These are phyloP conservation scores for Leccinum imitatum DNA, from an alignment of 768 basidiomycete species.

Conservation along the genomic window DNA sequence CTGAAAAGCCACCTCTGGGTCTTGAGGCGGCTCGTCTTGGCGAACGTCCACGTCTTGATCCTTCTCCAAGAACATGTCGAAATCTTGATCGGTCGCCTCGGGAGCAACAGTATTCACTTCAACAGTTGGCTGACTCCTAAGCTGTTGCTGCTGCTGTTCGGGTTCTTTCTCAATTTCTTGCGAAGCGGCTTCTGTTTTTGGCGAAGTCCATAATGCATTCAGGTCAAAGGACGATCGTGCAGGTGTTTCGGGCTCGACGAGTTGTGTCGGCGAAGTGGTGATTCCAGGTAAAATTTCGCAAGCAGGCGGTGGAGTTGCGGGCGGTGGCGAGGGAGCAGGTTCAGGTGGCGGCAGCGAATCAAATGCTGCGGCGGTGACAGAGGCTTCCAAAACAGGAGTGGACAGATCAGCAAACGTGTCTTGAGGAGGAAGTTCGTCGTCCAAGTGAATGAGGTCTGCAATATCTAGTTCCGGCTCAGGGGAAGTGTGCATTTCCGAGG, in stretches of 20 bases:
- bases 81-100: constrained; percentile 73
- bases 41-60: constrained; percentile 39
- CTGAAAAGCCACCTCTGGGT: constrained; percentile 51
- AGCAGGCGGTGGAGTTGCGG: constrained; percentile 50
- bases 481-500: constrained; percentile 40
- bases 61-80: constrained; percentile 82
- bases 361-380: constrained; percentile 8
- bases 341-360: constrained; percentile 16
- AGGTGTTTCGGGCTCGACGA: constrained; percentile 42
- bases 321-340: constrained; percentile 31
- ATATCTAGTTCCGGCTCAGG: constrained; percentile 69
- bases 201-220: constrained; percentile 65
- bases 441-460: constrained; percentile 75
- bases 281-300: constrained; percentile 27
- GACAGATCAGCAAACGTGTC: constrained; percentile 29
- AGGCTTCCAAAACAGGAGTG: constrained; percentile 17
- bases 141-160: constrained; percentile 29
- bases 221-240: constrained; percentile 65
- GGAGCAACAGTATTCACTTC: constrained; percentile 38
- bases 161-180: constrained; percentile 24
- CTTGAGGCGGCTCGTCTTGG: constrained; percentile 32
- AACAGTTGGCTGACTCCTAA: constrained; percentile 48
- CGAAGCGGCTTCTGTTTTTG: constrained; percentile 34
- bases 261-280: constrained; percentile 23
- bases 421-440: constrained; percentile 51